Evolutionary conservation across 2,329 filamentous ascomycete genomes (phyloP), one percentile per base, ranked within the genome.

Genomic region (Boeremia exigua): DNA sequence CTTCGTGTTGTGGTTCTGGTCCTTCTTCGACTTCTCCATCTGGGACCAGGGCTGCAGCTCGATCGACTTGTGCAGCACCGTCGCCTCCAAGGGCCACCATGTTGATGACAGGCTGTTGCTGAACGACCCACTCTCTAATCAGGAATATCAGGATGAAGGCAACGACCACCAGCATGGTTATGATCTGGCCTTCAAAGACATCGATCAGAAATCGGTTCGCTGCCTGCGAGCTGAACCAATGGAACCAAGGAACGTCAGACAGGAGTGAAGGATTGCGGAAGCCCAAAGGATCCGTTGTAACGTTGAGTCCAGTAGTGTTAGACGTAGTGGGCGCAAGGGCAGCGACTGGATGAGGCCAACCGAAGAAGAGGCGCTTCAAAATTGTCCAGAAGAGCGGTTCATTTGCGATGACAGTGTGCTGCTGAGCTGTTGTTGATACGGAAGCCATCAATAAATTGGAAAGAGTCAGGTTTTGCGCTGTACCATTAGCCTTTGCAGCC

Each of bases 131-230:
- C 78, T 99, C 95, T 42, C 96, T 83, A 42, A 99, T 97, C 4
- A 99, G 79, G 65, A 99, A 99, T 37, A 99, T 88, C n/a, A 99
- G 80, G 56, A 99, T 97, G 75, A 98, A 99, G 54, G 89, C 92
- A 39, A 96, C 84, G 7, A 99, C 94, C 46, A 98, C 91, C 10
- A 96, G 79, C 6, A 97, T 79, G 0, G 94, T 99, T 64, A 99
- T 96, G 43, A 98, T 85, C 71, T 96, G 93, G 4, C 95, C 95
- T 77, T 99, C 95, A 3, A 97, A 79, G 0, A 94, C 86, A 63
- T 92, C 89, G 48, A 98, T 87, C 14, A 97, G 78, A 47, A 89
- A 83, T 43, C 88, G 86, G 73, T 98, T 98, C 54, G 96, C 70
- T 12, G 84, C 81, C 1, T 88, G 82, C 44, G 87, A 91, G 2